phyloP scores from a whole-genome alignment of 345 rosid genomes.

The Zanthoxylum bungeanum region DNA sequence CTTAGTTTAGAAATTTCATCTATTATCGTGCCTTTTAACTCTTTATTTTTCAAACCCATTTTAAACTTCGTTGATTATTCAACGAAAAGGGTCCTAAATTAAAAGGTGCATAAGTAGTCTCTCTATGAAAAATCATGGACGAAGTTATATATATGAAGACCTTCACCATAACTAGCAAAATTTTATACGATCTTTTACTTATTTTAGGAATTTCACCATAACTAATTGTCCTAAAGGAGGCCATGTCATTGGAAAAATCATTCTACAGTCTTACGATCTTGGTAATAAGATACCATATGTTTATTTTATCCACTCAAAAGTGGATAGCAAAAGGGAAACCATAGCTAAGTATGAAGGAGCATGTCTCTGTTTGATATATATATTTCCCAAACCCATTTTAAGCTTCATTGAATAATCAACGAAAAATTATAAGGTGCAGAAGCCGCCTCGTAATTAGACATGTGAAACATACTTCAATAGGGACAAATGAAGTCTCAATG shows the following conservation, averaged over 20 bases:
- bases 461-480: background rate
- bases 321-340: background rate
- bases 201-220: background rate
- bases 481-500: background rate
- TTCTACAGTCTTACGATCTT: background rate
- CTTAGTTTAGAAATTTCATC: no score
- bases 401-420: background rate
- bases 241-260: background rate
- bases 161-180: no score
- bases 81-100: no score
- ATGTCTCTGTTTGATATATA: background rate
- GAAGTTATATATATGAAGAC: no score
- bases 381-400: background rate
- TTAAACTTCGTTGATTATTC: no score
- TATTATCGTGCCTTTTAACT: no score
- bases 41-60: no score
- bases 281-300: background rate
- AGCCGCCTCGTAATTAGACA: constrained; percentile 2
- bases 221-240: background rate
- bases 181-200: no score
- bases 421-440: background rate
- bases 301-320: background rate
- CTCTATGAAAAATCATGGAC: no score
- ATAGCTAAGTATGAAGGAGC: background rate
- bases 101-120: no score